Base-by-base conservation (phyloP, 176 grass and related monocot genomes). In the Hordeum marinum region DNA sequence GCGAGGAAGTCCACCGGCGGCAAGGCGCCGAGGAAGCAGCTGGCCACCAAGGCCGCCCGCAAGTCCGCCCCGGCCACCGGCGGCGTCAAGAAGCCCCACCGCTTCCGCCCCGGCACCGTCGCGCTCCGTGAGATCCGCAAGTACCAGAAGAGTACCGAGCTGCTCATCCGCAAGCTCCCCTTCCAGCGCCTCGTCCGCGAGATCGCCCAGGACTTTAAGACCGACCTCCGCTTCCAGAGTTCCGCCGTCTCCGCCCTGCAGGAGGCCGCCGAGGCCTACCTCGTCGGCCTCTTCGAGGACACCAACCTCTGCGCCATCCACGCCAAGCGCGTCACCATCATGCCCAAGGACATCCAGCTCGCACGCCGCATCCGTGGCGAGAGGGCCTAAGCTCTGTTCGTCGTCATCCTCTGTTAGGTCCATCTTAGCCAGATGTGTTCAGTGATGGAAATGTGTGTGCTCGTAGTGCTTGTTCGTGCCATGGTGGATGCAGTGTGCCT, bases 101-200 rank as follows among this genome's bases (percentile, higher is more conserved):
- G 89, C 31, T 94, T 94, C 87, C 81, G 89, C 29, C 92, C 86
- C 0, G 92, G 92, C 70, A 94, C 92, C 80, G 92, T 94, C 45
- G 92, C 92, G 0, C 92, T 94, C 29, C 75, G 92, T 0, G 92
- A 89, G 92, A 94, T 94, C 71, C 89, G 89, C 86, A 94, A 91
- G 86, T 94, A 94, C 86, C 92, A 94, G 84, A 94, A 94, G 89
- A 94, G 89, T 84, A 94, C 89, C 5, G 89, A 94, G 84, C 77
- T 94, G 10, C 89, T 94, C 2, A 94, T 94, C 84, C 89, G 89
- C 20, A 94, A 94, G 89, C 89, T 94, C 0, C 92, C 92, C 0
- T 94, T 94, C 89, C 89, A 94, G 89, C 83, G 89, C 2, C 80
- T 94, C 0, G 89, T 94, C 8, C 7, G 88, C 1, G 92, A 94